These are phyloP conservation scores for Cladosporium sp. DNA, from an alignment of 2,329 filamentous ascomycete genomes.

Conservation along the genomic window DNA sequence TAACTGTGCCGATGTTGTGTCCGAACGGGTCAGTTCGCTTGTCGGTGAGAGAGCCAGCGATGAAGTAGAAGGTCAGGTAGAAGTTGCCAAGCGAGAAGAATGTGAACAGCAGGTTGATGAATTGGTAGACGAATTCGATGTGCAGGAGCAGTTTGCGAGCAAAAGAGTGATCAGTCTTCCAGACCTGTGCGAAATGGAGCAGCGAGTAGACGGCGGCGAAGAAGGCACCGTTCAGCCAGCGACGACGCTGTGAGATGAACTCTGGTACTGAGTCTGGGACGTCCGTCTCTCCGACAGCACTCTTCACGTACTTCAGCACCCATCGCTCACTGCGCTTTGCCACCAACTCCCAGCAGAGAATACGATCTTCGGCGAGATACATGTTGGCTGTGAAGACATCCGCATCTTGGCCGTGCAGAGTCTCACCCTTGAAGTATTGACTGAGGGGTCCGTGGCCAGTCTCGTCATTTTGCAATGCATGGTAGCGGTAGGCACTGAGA, in stretches of 20 bases:
- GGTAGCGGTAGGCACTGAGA: conserved; percentile 90
- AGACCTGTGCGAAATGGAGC: conserved; percentile 90
- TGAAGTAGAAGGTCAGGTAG: conserved; percentile 98
- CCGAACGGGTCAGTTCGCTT: conserved; percentile 82
- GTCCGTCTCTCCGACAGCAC: conserved; percentile 94
- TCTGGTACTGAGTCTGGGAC: conserved; percentile 92
- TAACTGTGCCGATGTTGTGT: conserved; percentile 73
- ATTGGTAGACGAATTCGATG: conserved; percentile 93
- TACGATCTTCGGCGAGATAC: conserved; percentile 87
- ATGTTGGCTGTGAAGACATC: conserved; percentile 98
- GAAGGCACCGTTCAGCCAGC: conserved; percentile 98
- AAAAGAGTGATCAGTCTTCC: conserved; percentile 86
- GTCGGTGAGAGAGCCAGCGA: conserved; percentile 84
- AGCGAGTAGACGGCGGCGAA: conserved; percentile 97
- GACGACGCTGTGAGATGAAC: conserved; percentile 91
- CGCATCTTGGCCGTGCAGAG: conserved; percentile 88
- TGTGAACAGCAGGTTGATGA: conserved; percentile 87
- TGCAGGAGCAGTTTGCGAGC: conserved; percentile 86
- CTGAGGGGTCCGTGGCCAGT: conserved; percentile 92
- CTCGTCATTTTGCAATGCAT: conserved; percentile 93
- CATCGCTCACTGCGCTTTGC: conserved; percentile 92
- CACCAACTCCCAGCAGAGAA: conserved; percentile 90
- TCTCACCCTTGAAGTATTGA: conserved; percentile 99
- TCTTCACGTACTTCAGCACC: conserved; percentile 97
- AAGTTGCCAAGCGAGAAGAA: conserved; percentile 98